These are phyloP conservation scores for Sugiyamaella paludigena DNA, from an alignment of 1,139 yeast genomes.

Conservation along the genomic window DNA sequence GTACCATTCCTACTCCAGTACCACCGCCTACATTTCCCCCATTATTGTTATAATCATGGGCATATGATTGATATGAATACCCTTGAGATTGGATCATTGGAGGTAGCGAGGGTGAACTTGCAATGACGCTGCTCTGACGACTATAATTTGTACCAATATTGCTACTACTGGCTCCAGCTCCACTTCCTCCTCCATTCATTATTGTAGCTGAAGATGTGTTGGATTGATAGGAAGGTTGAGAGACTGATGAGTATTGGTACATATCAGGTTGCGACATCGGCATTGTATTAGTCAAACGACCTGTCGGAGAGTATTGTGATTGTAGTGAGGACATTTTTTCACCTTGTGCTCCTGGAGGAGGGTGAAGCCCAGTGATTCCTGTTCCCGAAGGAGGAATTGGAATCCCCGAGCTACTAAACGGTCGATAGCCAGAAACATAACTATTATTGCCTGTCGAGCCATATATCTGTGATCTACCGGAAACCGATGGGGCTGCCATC, in stretches of 20 bases:
- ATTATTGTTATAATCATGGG: constrained; percentile 17
- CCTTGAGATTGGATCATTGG: constrained; percentile 21
- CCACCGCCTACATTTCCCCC: too few relatives aligned
- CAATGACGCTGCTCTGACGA: constrained; percentile 9
- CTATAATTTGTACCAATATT: constrained; percentile 3
- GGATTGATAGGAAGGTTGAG: constrained; percentile 6
- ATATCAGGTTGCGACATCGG: constrained; percentile 5
- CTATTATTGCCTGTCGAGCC: constrained; percentile 1
- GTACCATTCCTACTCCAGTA: too few relatives aligned
- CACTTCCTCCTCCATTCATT: background rate
- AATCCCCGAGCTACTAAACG: constrained; percentile 22
- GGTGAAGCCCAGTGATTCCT: constrained; percentile 12
- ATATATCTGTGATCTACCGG: too few relatives aligned
- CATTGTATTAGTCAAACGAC: constrained; percentile 4
- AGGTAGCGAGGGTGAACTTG: constrained; percentile 23
- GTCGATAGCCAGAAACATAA: constrained; percentile 24
- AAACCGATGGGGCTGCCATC: too few relatives aligned
- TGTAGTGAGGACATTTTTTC: constrained; percentile 14
- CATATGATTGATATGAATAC: constrained; percentile 21
- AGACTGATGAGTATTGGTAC: constrained; percentile 9
- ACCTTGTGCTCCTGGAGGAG: constrained; percentile 9
- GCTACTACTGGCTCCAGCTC: background rate
- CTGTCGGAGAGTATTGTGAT: constrained; percentile 5
- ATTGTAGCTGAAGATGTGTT: background rate
- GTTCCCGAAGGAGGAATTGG: constrained; percentile 20